phyloP scores from a whole-genome alignment of 371 early-diverging fungal genomes.

The Amoeboradix gromovi region DNA sequence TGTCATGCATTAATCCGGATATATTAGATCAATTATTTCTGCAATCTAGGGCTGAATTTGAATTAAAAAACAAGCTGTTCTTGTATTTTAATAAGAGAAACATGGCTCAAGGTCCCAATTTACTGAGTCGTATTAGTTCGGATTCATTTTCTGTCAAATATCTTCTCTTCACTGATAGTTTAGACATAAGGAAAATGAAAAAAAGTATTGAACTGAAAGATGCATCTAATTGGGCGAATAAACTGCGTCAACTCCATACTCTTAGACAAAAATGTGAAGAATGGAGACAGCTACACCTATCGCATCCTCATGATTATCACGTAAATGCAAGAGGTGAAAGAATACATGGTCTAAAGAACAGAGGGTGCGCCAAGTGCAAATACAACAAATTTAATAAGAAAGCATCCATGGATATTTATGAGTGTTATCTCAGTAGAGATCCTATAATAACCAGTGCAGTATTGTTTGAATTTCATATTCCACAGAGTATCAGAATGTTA shows the following conservation, averaged over 20 bases:
- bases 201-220: not conserved
- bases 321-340: not conserved
- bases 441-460: not conserved
- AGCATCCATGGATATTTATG: not conserved
- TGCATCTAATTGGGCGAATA: not conserved
- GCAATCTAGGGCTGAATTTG: not conserved
- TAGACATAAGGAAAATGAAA: not conserved
- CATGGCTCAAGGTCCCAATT: not conserved
- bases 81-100: not conserved
- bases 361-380: not conserved
- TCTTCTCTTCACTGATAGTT: not conserved
- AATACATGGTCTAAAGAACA: not conserved
- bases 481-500: not conserved
- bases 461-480: not conserved
- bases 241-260: too few relatives aligned
- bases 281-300: too few relatives aligned
- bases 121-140: not conserved
- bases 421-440: not conserved
- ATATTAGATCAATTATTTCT: not conserved
- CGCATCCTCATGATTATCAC: too few relatives aligned
- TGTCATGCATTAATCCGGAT: not conserved
- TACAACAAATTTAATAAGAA: not conserved
- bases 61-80: not conserved
- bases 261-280: too few relatives aligned
- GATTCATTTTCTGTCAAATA: not conserved